phyloP scores from a whole-genome alignment of 192 early-diverging fungal species.

The Backusella mclennaniae region DNA sequence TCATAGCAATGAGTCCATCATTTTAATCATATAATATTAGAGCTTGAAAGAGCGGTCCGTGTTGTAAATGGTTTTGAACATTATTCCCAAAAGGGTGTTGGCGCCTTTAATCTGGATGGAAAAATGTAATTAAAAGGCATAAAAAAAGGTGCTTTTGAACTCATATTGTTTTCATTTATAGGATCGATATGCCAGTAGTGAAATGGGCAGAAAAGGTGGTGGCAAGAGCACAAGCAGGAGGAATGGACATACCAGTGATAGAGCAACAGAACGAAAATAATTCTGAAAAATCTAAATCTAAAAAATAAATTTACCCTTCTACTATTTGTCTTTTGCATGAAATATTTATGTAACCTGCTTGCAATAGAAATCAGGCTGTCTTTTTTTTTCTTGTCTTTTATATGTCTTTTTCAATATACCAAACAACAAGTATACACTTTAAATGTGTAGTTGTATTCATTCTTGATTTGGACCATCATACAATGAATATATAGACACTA shows the following conservation, averaged over 20 bases:
- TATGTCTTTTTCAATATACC: too few relatives aligned
- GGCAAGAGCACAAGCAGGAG: slow-evolving; percentile 61
- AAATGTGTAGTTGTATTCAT: too few relatives aligned
- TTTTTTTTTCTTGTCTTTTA: too few relatives aligned
- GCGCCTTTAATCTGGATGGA: slow-evolving; percentile 90
- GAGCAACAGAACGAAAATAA: not conserved
- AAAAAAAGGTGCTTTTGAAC: too few relatives aligned
- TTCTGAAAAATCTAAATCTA: not conserved
- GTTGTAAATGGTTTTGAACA: slow-evolving; percentile 72
- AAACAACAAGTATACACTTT: too few relatives aligned
- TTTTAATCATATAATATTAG: slow-evolving; percentile 24
- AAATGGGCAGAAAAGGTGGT: slow-evolving; percentile 86
- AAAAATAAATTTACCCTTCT: not conserved
- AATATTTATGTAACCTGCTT: too few relatives aligned
- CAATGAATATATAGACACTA: too few relatives aligned
- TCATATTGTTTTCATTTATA: not conserved
- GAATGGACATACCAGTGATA: slow-evolving; percentile 36
- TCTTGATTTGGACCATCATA: too few relatives aligned
- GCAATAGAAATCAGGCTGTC: too few relatives aligned
- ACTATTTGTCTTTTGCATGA: not conserved
- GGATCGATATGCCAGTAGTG: slow-evolving; percentile 85
- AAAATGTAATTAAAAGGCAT: slow-evolving; percentile 62
- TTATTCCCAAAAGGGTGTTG: slow-evolving; percentile 69
- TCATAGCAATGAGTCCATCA: not conserved
- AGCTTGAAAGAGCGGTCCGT: slow-evolving; percentile 62